phyloP scores from a whole-genome alignment of 2,329 filamentous ascomycete species.

The Colletotrichum echinochloae region DNA sequence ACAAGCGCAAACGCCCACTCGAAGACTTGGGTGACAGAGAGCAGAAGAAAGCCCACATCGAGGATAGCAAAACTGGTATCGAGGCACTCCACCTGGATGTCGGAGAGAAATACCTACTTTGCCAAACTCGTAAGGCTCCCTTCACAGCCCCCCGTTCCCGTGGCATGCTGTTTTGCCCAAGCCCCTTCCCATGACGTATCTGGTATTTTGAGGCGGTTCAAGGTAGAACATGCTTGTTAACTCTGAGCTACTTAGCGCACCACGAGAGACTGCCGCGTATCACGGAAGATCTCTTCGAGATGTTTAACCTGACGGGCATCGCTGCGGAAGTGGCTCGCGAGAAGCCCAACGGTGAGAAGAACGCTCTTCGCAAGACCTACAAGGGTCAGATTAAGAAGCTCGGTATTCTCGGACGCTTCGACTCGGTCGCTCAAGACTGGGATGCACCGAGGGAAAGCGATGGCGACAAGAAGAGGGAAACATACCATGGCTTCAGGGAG shows the following conservation, averaged over 20 bases:
- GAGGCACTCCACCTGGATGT: constrained; percentile 75
- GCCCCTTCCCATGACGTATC: constrained; percentile 16
- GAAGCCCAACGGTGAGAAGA: constrained; percentile 75
- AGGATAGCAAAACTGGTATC: constrained; percentile 71
- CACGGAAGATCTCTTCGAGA: constrained; percentile 69
- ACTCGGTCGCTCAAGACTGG: constrained; percentile 63
- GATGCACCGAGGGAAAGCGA: constrained; percentile 59
- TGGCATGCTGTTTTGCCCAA: constrained; percentile 35
- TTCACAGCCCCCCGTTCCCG: constrained; percentile 47
- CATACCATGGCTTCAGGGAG: constrained; percentile 64
- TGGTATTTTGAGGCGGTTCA: constrained; percentile 42
- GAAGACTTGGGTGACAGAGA: constrained; percentile 68
- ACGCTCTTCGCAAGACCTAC: constrained; percentile 75
- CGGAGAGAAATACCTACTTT: constrained; percentile 74
- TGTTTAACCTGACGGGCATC: constrained; percentile 67
- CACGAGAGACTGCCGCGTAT: constrained; percentile 60
- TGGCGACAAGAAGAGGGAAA: constrained; percentile 59
- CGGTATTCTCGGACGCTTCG: constrained; percentile 71
- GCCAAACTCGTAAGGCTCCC: constrained; percentile 75
- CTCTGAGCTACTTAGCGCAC: constrained; percentile 60
- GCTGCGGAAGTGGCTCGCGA: constrained; percentile 72
- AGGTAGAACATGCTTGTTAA: constrained; percentile 56
- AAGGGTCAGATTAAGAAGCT: constrained; percentile 76
- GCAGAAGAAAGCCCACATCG: constrained; percentile 72
- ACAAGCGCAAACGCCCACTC: constrained; percentile 72